Evolutionary conservation across 23 red algal species (phyloP).

Genomic region (Cyanidioschyzon merolae): DNA sequence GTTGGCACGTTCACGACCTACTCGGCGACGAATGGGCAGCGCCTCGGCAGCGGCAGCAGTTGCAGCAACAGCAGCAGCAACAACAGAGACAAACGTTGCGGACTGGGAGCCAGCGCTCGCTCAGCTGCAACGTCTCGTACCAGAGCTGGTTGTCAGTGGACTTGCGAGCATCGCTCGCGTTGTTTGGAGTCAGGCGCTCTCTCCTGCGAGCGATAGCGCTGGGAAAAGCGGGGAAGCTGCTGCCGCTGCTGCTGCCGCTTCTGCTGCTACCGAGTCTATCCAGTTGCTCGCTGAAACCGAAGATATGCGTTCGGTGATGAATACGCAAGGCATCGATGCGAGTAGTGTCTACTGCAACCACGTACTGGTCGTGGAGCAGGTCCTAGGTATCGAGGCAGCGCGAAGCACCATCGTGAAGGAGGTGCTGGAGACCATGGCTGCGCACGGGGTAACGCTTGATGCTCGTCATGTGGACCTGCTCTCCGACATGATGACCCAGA

Average conservation of each 20-base stretch:
- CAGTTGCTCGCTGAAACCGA: conserved; percentile 68
- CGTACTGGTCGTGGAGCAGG: conserved; percentile 73
- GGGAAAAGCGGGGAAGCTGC: neutral
- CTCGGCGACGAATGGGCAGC: no score
- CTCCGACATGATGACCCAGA: conserved; percentile 86
- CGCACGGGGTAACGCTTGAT: conserved; percentile 78
- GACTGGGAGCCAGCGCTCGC: conserved; percentile 15
- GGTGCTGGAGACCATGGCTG: conserved; percentile 65
- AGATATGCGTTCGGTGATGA: conserved; percentile 64
- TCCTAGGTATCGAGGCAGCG: conserved; percentile 86
- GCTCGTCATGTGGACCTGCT: conserved; percentile 78
- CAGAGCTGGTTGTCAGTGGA: conserved; percentile 52
- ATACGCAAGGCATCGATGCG: conserved; percentile 48
- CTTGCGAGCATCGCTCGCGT: conserved; percentile 48
- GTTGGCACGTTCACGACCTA: no score
- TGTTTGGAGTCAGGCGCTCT: conserved; percentile 46
- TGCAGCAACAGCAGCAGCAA: neutral
- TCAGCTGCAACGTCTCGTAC: conserved; percentile 18
- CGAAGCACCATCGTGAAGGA: conserved; percentile 63
- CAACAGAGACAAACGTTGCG: neutral
- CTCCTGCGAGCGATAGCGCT: neutral
- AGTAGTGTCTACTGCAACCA: conserved; percentile 71
- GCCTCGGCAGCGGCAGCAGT: no score
- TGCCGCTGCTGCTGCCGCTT: neutral
- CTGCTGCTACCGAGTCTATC: no score